These are phyloP conservation scores for Torrubiellomyces zombiae DNA, from an alignment of 2,329 filamentous ascomycete species.

Conservation along the genomic window DNA sequence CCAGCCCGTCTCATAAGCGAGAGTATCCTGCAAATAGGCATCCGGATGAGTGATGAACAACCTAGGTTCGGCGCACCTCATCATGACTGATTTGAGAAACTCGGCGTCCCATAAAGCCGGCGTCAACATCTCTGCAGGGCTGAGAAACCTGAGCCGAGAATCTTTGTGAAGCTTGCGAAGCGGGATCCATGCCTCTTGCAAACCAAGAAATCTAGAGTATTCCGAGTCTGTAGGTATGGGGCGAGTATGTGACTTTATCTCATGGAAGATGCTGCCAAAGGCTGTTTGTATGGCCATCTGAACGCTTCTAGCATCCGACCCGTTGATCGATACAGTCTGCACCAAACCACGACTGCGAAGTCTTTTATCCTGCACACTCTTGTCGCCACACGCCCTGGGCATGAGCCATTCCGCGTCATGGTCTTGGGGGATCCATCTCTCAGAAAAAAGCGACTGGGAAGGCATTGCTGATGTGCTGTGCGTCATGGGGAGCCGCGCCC, in stretches of 20 bases:
- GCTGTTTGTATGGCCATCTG: constrained; percentile 43
- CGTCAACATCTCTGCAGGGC: constrained; percentile 55
- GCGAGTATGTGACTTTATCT: constrained; percentile 20
- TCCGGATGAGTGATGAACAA: constrained; percentile 63
- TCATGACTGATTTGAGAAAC: constrained; percentile 56
- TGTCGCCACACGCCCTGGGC: constrained; percentile 49
- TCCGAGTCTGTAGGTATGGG: constrained; percentile 11
- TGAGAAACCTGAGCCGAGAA: constrained; percentile 53
- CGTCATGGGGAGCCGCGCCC: constrained; percentile 37
- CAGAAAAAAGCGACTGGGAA: constrained; percentile 28
- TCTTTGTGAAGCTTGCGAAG: constrained; percentile 62
- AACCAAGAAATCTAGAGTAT: constrained; percentile 34
- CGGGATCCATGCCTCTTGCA: constrained; percentile 56
- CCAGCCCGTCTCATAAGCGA: constrained; percentile 40
- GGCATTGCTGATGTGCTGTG: constrained; percentile 26
- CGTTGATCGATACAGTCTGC: constrained; percentile 42
- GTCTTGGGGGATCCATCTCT: constrained; percentile 28
- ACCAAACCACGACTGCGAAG: constrained; percentile 60
- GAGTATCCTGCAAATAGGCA: constrained; percentile 51
- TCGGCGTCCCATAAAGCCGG: constrained; percentile 53
- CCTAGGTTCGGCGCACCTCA: constrained; percentile 51
- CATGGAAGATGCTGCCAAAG: constrained; percentile 40
- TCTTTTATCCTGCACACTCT: constrained; percentile 48
- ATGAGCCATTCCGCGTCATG: constrained; percentile 44
- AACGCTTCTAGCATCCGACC: constrained; percentile 51